phyloP scores from a whole-genome alignment of 805 yeast species.

The Candida chauliodis region DNA sequence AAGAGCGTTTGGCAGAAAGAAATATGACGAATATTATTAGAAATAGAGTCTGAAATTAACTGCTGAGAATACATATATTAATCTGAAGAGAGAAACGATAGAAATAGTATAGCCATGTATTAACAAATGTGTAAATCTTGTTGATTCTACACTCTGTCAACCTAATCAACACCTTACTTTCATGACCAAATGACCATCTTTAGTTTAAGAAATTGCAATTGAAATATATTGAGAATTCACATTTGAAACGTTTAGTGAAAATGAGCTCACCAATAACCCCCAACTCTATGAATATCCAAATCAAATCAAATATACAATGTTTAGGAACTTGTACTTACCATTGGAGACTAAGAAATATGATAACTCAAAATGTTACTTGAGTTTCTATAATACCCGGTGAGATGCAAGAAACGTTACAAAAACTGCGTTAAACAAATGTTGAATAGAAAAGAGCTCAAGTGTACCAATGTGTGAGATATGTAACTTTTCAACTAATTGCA shows the following conservation, averaged over 20 bases:
- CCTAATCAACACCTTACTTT: too few species aligned
- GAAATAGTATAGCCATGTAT: too few species aligned
- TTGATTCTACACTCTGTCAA: too few species aligned
- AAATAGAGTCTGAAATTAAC: too few species aligned
- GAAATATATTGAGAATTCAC: background rate
- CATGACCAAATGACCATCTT: constrained; percentile 4
- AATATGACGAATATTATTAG: constrained; percentile 41
- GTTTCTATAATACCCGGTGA: constrained; percentile 17
- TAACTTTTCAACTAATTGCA: constrained; percentile 12
- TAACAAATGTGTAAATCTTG: too few species aligned
- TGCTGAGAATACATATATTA: too few species aligned
- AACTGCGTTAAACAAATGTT: constrained; percentile 20
- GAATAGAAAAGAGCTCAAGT: constrained; percentile 10
- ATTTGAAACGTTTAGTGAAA: background rate
- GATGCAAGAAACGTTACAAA: constrained; percentile 20
- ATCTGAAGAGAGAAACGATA: too few species aligned
- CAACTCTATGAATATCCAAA: background rate
- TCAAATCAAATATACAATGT: background rate
- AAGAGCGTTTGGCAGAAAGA: constrained; percentile 42
- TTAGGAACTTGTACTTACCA: constrained; percentile 1
- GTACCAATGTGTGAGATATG: constrained; percentile 16
- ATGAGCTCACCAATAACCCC: constrained; percentile 3
- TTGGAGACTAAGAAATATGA: constrained; percentile 2
- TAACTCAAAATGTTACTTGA: constrained; percentile 16
- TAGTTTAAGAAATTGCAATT: constrained; percentile 2